Evolutionary conservation across 345 rosid genomes (phyloP).

Genomic region (Murraya paniculata): DNA sequence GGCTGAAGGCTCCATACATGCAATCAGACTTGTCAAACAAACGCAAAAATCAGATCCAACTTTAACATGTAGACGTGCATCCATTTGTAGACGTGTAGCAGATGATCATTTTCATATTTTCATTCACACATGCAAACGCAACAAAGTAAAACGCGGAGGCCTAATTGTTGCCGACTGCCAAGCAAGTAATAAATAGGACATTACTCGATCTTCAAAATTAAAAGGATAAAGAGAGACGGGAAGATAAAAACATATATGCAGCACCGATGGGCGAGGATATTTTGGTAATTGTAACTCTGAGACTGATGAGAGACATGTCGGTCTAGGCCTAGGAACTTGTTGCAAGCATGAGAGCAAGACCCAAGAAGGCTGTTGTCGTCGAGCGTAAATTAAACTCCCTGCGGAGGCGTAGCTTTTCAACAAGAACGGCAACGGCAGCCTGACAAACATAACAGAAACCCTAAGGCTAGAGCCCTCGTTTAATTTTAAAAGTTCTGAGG

Average conservation of each 20-base stretch:
- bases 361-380: constrained; percentile 57
- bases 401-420: neutral
- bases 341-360: constrained; percentile 44
- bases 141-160: neutral
- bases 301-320: constrained; percentile 40
- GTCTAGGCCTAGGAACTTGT: constrained; percentile 54
- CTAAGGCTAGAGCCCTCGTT: constrained; percentile 9
- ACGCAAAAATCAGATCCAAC: neutral
- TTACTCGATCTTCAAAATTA: too few relatives aligned
- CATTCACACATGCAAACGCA: neutral
- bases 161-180: neutral
- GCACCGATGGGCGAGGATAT: constrained; percentile 21
- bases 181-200: neutral
- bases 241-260: neutral
- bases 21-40: neutral
- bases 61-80: too few relatives aligned
- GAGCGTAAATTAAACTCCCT: constrained; percentile 19
- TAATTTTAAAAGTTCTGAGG: neutral
- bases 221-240: neutral
- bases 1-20: neutral
- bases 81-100: too few relatives aligned
- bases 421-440: constrained; percentile 7
- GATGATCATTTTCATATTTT: too few relatives aligned
- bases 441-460: constrained; percentile 22
- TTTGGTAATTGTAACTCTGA: constrained; percentile 18